phyloP scores from a whole-genome alignment of 208 protist species.

The Leishmania tropica region DNA sequence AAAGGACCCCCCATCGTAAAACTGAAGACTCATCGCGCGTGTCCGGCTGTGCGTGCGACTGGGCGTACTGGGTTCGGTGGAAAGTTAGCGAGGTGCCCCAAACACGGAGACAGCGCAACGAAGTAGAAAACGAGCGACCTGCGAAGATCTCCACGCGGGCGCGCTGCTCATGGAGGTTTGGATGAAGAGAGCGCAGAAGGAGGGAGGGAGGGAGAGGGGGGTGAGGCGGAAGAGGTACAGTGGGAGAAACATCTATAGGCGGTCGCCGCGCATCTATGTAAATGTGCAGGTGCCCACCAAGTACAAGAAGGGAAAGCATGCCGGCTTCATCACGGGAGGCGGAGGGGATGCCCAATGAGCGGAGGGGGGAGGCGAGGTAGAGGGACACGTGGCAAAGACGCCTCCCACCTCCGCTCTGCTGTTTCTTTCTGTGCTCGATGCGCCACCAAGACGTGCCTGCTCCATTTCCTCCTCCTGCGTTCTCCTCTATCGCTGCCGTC shows the following conservation, averaged over 20 bases:
- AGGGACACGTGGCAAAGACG: neutral
- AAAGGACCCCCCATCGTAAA: slow-evolving; percentile 69
- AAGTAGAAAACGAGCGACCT: too few species aligned
- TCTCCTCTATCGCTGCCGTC: neutral
- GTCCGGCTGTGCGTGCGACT: neutral
- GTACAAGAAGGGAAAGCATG: too few species aligned
- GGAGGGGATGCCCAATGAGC: neutral
- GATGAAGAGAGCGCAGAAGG: neutral
- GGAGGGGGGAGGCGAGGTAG: neutral
- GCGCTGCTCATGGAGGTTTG: neutral
- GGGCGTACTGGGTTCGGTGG: neutral
- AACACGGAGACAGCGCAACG: neutral
- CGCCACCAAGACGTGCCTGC: neutral
- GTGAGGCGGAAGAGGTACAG: neutral
- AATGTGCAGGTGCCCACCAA: neutral
- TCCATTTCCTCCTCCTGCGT: neutral
- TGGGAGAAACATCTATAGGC: neutral
- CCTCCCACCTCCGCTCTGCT: neutral
- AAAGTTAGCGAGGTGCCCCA: neutral
- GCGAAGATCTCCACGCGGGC: neutral
- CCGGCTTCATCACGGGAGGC: neutral
- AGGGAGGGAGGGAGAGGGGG: neutral
- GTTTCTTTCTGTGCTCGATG: neutral
- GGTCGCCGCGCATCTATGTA: neutral
- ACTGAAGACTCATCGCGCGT: slow-evolving; percentile 27